Evolutionary conservation across 2,329 filamentous ascomycete species (phyloP).

Genomic region (Paramyrothecium roridum): DNA sequence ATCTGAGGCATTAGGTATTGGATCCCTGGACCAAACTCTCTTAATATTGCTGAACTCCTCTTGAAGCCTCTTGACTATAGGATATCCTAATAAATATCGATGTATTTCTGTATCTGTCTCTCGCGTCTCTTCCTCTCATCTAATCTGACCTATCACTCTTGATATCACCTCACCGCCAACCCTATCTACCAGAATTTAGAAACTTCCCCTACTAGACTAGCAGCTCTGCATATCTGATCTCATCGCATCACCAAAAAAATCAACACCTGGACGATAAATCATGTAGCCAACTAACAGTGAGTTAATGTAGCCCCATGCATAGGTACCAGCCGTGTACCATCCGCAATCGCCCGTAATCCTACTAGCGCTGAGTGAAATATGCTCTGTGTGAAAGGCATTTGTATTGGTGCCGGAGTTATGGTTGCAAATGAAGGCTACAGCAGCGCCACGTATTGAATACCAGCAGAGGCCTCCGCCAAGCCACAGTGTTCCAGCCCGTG

Average conservation of each 20-base stretch:
- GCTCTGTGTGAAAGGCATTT: neutral
- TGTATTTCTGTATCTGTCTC: too few relatives aligned
- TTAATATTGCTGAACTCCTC: too few relatives aligned
- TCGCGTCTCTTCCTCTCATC: too few relatives aligned
- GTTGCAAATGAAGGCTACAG: neutral
- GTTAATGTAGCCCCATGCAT: neutral
- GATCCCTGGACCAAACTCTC: too few relatives aligned
- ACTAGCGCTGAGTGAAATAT: neutral
- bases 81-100: too few relatives aligned
- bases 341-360: neutral
- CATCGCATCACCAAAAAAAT: neutral
- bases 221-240: neutral
- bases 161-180: too few relatives aligned
- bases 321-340: neutral
- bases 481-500: neutral
- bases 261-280: neutral
- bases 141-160: too few relatives aligned
- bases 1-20: too few relatives aligned
- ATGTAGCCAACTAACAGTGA: neutral
- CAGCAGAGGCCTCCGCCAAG: neutral
- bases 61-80: too few relatives aligned
- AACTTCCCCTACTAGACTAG: neutral
- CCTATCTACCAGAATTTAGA: too few relatives aligned
- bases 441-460: neutral
- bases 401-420: neutral